phyloP scores from a whole-genome alignment of 139 green algal species.

The Bryopsis sp. region DNA sequence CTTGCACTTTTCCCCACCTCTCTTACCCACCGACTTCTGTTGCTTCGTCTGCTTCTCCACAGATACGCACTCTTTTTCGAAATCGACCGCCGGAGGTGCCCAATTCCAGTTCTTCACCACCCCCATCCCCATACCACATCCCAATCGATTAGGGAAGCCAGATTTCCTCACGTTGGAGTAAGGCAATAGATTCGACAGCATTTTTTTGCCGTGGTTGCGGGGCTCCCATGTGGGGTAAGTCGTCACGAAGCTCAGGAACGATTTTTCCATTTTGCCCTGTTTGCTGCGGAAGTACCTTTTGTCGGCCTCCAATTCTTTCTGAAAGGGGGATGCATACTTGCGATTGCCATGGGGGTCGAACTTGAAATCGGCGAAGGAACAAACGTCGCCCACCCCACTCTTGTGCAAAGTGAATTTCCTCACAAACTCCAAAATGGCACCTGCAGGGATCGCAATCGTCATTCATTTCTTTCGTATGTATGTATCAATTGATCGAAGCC shows the following conservation, averaged over 20 bases:
- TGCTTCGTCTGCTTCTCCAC: not conserved
- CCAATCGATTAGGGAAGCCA: not conserved
- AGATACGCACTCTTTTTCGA: constrained; percentile 16
- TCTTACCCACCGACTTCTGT: not conserved
- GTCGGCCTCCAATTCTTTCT: too few relatives aligned
- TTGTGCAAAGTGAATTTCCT: constrained; percentile 44
- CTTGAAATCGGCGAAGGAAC: constrained; percentile 72
- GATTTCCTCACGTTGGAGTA: not conserved
- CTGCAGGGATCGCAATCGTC: too few relatives aligned
- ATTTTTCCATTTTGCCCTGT: constrained; percentile 93
- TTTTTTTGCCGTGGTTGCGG: constrained; percentile 28
- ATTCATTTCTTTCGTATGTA: too few relatives aligned
- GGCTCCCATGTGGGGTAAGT: constrained; percentile 82
- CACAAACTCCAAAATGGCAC: constrained; percentile 76
- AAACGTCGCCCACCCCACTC: constrained; percentile 85
- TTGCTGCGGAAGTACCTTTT: constrained; percentile 26
- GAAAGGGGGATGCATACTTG: constrained; percentile 58
- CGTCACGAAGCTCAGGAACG: constrained; percentile 76
- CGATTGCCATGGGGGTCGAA: constrained; percentile 68
- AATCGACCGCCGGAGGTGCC: not conserved
- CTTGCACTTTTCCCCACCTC: not conserved
- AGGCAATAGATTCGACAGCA: constrained; percentile 35
- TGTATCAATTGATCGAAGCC: too few relatives aligned
- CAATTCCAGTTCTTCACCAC: not conserved
- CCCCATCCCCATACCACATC: not conserved